Evolutionary conservation across 2,329 filamentous ascomycete species (phyloP).

Genomic region (Byssochlamys sp.): DNA sequence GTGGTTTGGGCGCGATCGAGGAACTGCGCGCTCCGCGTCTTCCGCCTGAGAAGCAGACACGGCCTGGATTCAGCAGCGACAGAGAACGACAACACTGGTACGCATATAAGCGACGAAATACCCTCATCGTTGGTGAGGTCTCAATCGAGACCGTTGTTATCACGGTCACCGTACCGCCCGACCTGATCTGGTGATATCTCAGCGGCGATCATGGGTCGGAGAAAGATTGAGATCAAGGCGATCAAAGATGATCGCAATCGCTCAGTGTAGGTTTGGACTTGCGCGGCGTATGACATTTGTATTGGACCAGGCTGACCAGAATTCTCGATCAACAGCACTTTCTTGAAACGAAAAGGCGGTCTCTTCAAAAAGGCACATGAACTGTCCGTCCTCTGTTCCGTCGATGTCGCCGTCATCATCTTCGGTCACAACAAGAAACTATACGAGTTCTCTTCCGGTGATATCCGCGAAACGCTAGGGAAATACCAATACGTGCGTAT

Average conservation of each 20-base stretch:
- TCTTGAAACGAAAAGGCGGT: slow-evolving; percentile 95
- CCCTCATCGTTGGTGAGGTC: neutral
- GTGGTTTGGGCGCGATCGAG: neutral
- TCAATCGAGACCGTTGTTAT: neutral
- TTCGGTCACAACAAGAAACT: slow-evolving; percentile 98
- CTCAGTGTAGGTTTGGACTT: slow-evolving; percentile 67
- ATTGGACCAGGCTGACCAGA: slow-evolving; percentile 5
- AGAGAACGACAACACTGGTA: neutral
- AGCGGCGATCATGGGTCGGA: slow-evolving; percentile 65
- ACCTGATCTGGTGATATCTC: neutral
- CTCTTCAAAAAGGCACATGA: slow-evolving; percentile 99
- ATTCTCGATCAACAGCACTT: slow-evolving; percentile 54
- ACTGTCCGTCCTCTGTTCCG: slow-evolving; percentile 91
- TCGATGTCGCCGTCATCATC: slow-evolving; percentile 97
- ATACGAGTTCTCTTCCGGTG: slow-evolving; percentile 89
- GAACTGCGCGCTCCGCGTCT: neutral
- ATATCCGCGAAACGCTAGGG: slow-evolving; percentile 82
- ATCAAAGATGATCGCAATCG: slow-evolving; percentile 98
- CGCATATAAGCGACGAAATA: neutral
- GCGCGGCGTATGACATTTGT: neutral
- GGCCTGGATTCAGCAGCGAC: neutral
- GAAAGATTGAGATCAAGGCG: slow-evolving; percentile 99
- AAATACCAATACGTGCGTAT: slow-evolving; percentile 79
- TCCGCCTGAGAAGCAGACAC: neutral
- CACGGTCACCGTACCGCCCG: slow-evolving; percentile 1